Base-by-base conservation (phyloP, 2,329 filamentous ascomycete species). In the Pyricularia pennisetigena region DNA sequence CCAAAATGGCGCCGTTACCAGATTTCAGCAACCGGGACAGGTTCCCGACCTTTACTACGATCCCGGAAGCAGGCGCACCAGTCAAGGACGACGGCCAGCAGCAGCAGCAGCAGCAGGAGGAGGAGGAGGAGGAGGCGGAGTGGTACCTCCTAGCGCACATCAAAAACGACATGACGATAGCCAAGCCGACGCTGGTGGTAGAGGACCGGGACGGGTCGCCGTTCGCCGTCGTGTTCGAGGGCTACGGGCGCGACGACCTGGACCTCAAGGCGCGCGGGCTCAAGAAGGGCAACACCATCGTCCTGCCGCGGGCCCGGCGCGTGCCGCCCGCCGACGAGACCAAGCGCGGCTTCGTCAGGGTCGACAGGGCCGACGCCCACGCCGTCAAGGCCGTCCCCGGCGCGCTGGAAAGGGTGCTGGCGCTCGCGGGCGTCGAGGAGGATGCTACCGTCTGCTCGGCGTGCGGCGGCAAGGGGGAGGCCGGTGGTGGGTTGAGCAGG, bases 201-300 rank as follows among this genome's bases (percentile, higher is more conserved):
- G 74, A 75, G 41, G 82, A 84, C 75, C 74, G 76, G 49, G 70
- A 72, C 59, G 75, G 76, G 59, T 71, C 73, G 24, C 75, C 79
- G 41, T 83, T 83, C 70, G 82, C 82, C 2, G 75, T 84, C 8
- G 78, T 80, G 0, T 84, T 82, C 68, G 80, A 81, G 69, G 80
- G 80, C 35, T 70, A 74, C 28, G 77, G 71, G 10, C 74, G 77
- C 54, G 77, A 76, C 69, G 73, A 76, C 7, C 72, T 77, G 70
- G 72, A 78, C 74, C 64, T 81, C 5, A 72, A 70, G 41, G 65
- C 59, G 8, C 68, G 71, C 1, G 76, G 76, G 0, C 71, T 82
- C 65, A 74, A 75, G 61, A 79, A 78, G 68, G 81, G 81, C 2
- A 73, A 74, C 69, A 80, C 79, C 8, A 74, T 79, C 3, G 75